Base-by-base conservation (phyloP, 2,329 filamentous ascomycete genomes). In the Rhinocladiella mackenziei region DNA sequence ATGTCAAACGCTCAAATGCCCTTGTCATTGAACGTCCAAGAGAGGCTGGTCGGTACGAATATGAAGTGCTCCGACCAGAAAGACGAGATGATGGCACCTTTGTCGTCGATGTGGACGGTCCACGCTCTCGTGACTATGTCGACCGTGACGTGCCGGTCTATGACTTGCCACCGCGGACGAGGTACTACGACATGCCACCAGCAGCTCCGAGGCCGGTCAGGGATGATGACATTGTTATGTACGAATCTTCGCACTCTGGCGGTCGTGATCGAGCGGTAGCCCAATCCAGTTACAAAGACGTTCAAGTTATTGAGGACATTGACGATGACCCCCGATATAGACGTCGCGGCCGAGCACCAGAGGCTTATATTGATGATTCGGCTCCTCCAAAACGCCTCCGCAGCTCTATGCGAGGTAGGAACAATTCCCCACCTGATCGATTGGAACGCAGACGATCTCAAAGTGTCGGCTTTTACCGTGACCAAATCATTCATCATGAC, bases 401-500 rank as follows among this genome's bases (percentile, higher is more conserved):
- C 10, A 52, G 43, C 29, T 28, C 45, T 11, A 50, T 52, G 49
- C 32, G 44, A 14, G 49, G 49, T 19, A 20, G 46, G 7, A 54
- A 49, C 28, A 30, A 44, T 14, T 45, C 44, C 7, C 41, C 45
- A 20, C 45, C 50, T 2, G 44, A 39, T 15, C 28, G 34, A 3
- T 26, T 38, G 38, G 33, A 36, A 14, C 41, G 29, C 9, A 36
- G 45, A 26, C 38, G 45, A 34, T 37, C 38, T 25, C 46, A 40
- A 13, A 54, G 50, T 26, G 47, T 55, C 9, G 47, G 50, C 11
- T 55, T 55, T 37, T 47, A 38, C 35, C 23, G 44, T 22, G 44
- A 50, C 19, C 47, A 55, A 26, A 28, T 55, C 37, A 46, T 36
- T 14, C 35, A 46, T 19, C 53, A 55, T 29, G 53, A 55, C 28